Evolutionary conservation across 164 flowering plant species (phyloP).

Genomic region (Nelumbo lutea): DNA sequence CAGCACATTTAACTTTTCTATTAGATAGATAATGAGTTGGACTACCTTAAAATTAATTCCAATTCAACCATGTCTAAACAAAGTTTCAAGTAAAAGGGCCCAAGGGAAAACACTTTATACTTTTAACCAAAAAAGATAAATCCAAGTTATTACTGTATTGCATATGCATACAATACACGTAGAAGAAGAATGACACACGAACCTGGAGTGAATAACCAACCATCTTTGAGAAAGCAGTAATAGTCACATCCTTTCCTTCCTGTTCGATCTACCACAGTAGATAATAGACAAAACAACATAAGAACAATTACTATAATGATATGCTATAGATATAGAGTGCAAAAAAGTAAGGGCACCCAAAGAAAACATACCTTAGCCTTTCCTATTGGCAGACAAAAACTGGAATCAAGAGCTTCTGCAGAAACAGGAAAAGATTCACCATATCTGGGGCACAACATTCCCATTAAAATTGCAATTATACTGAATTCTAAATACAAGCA

Average conservation of each 20-base stretch:
- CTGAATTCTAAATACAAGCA: not conserved
- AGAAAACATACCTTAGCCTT: constrained; percentile 70
- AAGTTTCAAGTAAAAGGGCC: not conserved
- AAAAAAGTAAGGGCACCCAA: not conserved
- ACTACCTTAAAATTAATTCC: not conserved
- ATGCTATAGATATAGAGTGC: not conserved
- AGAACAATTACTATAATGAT: not conserved
- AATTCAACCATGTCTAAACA: not conserved
- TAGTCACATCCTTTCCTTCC: constrained; percentile 84
- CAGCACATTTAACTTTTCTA: too few species aligned
- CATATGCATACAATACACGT: not conserved
- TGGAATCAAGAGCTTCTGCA: constrained; percentile 83
- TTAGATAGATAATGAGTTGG: not conserved
- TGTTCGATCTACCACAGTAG: constrained; percentile 56
- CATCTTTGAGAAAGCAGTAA: constrained; percentile 87
- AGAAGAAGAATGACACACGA: constrained; percentile 12
- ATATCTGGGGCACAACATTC: constrained; percentile 44
- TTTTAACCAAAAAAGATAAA: not conserved
- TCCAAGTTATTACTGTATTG: not conserved
- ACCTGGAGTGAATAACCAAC: constrained; percentile 91
- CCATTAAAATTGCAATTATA: not conserved
- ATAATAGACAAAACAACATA: not conserved
- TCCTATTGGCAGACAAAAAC: constrained; percentile 81
- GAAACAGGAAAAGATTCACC: constrained; percentile 90
- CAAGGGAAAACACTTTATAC: not conserved